These are phyloP conservation scores for Fusarium lyarnte DNA, from an alignment of 2,329 filamentous ascomycete species.

Conservation along the genomic window DNA sequence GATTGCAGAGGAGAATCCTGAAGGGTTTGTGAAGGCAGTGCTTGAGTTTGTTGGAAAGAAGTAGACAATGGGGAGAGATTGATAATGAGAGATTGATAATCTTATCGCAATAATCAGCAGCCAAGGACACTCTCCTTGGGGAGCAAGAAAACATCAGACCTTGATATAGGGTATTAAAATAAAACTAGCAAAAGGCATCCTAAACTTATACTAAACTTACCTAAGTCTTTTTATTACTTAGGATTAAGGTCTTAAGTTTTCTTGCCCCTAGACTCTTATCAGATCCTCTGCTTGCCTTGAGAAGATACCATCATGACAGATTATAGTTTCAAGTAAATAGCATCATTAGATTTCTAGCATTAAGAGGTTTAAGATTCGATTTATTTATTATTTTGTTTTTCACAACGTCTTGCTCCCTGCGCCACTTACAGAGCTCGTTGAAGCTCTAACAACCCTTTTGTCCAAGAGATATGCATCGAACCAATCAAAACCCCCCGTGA, in stretches of 20 bases:
- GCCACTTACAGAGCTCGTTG: conserved; percentile 3
- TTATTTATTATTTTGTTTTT: no score
- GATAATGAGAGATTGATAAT: conserved; percentile 17
- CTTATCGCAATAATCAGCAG: conserved; percentile 30
- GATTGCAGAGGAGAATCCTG: conserved; percentile 19
- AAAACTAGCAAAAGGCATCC: no score
- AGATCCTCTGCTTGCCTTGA: no score
- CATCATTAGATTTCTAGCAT: fast-evolving
- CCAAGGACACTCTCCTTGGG: background rate
- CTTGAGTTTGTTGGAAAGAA: conserved; percentile 13
- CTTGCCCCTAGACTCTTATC: no score
- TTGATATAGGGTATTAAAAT: no score
- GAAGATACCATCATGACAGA: no score
- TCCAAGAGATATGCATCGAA: background rate
- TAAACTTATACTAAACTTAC: no score
- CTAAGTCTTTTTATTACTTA: no score
- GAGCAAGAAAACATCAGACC: no score
- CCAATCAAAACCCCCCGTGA: conserved; percentile 34
- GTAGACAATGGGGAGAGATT: background rate
- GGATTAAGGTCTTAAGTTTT: no score
- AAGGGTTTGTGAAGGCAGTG: conserved; percentile 3
- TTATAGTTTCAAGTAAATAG: no score
- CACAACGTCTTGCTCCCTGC: background rate
- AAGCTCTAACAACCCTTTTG: conserved; percentile 23
- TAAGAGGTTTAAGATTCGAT: background rate